A percentile compares a stretch with the other conserved stretches of the same genome.
Conservation (phyloP, 2,329 filamentous ascomycete genomes). For the Didymella segeticola region DNA sequence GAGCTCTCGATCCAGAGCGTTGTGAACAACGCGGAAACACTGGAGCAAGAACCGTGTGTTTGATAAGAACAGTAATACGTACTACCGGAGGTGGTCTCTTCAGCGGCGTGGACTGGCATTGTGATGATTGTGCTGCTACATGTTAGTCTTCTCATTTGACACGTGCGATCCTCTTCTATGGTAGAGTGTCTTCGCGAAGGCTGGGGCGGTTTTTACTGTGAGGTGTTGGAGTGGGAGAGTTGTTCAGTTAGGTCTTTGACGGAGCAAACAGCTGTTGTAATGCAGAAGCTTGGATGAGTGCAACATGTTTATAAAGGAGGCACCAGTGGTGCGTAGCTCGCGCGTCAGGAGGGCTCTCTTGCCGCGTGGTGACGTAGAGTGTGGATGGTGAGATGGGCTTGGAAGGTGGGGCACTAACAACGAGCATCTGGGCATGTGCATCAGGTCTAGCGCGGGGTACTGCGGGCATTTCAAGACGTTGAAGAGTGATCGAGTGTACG, state of each 20-base stretch:
- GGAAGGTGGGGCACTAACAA: conserved; percentile 20
- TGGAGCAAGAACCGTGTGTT: background rate
- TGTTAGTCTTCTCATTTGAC: conserved; percentile 9
- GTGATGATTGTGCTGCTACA: conserved; percentile 26
- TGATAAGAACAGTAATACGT: conserved; percentile 24
- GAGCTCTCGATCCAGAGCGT: background rate
- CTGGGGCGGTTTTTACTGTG: conserved; percentile 6
- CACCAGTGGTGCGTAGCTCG: conserved; percentile 8
- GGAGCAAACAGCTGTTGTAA: background rate
- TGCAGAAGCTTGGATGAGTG: conserved; percentile 14
- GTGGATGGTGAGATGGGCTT: conserved; percentile 17
- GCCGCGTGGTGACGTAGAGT: conserved; percentile 35
- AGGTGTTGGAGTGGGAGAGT: conserved; percentile 2
- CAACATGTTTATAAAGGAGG: conserved; percentile 27
- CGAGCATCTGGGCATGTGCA: conserved; percentile 12
- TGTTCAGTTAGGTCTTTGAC: background rate
- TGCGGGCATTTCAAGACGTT: background rate
- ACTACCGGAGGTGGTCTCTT: conserved; percentile 51
- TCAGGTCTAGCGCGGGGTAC: conserved; percentile 12
- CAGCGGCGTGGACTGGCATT: conserved; percentile 53
- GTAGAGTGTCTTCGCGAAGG: conserved; percentile 9
- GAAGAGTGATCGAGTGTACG: background rate
- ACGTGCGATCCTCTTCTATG: conserved; percentile 18
- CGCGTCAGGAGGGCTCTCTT: conserved; percentile 16
- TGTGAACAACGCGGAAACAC: background rate